A percentile compares a stretch with the other conserved stretches of the same genome.
These are phyloP conservation scores for Xylaria scruposa DNA, from an alignment of 495 filamentous ascomycete species.

Conservation along the genomic window DNA sequence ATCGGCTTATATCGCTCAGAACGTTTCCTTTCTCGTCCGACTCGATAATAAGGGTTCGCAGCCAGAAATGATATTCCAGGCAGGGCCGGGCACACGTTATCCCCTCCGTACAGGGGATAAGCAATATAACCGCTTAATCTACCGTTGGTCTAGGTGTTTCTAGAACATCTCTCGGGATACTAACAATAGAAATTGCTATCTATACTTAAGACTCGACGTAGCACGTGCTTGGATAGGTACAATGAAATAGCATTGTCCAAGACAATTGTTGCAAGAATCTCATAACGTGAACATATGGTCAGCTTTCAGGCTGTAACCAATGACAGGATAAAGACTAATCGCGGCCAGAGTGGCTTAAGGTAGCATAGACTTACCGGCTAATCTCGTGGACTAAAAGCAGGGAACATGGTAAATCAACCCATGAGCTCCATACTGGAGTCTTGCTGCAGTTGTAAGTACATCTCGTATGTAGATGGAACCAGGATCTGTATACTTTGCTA, in stretches of 20 bases:
- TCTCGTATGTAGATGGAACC: not conserved
- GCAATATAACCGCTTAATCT: constrained; percentile 12
- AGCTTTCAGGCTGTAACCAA: not conserved
- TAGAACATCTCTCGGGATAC: not conserved
- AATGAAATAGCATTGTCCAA: not conserved
- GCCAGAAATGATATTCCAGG: not conserved
- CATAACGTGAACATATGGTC: not conserved
- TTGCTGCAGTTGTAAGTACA: not conserved
- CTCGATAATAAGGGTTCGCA: not conserved
- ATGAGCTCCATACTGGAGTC: not conserved
- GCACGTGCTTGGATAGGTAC: not conserved
- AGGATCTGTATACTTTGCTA: not conserved
- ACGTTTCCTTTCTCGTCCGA: not conserved
- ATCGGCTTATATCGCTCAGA: not conserved
- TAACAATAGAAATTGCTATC: constrained; percentile 6
- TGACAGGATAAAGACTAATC: not conserved
- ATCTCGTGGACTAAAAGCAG: not conserved
- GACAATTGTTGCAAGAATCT: not conserved
- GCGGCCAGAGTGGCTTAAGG: not conserved
- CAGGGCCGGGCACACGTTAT: not conserved
- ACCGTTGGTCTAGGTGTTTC: not conserved
- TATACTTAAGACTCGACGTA: too few species aligned
- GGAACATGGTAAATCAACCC: not conserved
- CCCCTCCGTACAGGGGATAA: not conserved
- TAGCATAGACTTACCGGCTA: constrained; percentile 17